A percentile compares a stretch with the other conserved stretches of the same genome.
Evolutionary conservation across 202 grass and related monocot genomes (phyloP).

Genomic region (Carex sylvatica): DNA sequence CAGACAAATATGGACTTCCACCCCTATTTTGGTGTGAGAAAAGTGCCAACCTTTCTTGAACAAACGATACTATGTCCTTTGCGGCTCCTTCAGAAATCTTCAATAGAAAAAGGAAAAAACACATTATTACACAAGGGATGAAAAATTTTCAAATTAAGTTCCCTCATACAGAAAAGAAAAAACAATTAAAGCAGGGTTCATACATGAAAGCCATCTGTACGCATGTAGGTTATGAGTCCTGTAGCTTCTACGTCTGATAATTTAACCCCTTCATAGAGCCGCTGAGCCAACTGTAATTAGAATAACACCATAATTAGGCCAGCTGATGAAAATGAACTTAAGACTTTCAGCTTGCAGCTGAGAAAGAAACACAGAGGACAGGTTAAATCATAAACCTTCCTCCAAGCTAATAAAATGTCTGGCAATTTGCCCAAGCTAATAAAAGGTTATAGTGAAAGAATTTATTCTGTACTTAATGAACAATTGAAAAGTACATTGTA

Average conservation of each 20-base stretch:
- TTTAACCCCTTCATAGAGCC: slow-evolving; percentile 87
- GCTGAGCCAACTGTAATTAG: slow-evolving; percentile 80
- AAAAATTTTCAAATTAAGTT: background rate
- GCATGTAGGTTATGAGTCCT: slow-evolving; percentile 92
- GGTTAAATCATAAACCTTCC: slow-evolving; percentile 18
- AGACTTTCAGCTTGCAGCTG: slow-evolving; percentile 26
- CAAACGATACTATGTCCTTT: slow-evolving; percentile 69
- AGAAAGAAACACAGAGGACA: slow-evolving; percentile 23
- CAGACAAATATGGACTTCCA: background rate
- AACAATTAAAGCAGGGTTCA: slow-evolving; percentile 24
- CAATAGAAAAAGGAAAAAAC: slow-evolving; percentile 32
- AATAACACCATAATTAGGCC: slow-evolving; percentile 20
- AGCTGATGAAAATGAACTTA: slow-evolving; percentile 25
- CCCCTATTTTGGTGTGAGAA: background rate
- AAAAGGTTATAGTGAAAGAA: background rate
- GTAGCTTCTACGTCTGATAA: slow-evolving; percentile 83
- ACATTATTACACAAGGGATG: background rate
- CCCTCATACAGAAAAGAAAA: slow-evolving; percentile 12
- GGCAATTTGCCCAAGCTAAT: background rate
- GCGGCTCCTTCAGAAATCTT: slow-evolving; percentile 88
- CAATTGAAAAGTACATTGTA: background rate
- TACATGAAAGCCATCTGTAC: slow-evolving; percentile 97
- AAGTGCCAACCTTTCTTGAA: slow-evolving; percentile 73
- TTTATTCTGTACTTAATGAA: background rate
- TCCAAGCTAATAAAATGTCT: background rate